Base-by-base conservation (phyloP, 2,329 filamentous ascomycete genomes). In the Rutstroemia sp. region DNA sequence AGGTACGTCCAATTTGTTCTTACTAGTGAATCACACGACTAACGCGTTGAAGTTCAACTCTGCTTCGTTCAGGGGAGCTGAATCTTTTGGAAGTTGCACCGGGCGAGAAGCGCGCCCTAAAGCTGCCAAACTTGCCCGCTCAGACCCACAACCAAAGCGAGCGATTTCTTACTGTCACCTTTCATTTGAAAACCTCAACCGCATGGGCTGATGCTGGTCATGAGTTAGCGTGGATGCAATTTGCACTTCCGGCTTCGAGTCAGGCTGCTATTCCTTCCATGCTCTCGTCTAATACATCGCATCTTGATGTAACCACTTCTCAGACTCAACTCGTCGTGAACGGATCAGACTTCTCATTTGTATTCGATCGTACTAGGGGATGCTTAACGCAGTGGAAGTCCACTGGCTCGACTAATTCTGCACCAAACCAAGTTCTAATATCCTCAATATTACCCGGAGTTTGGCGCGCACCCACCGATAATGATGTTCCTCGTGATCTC, bases 381-480 rank as follows among this genome's bases (percentile, higher is more conserved):
- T 65, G 69, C 45, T 61, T 79, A 19, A 75, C 69, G 49, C 64
- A 60, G 23, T 78, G 78, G 79, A 63, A 65, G 2, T 65, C 69
- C 17, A 65, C 69, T 42, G 34, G 37, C 25, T 9, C 39, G 14
- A 25, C 23, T 10, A 45, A 47, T 10, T 50, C 44, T 3, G 30
- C 39, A 27, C 38, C n/a, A 37, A 57, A 5, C 14, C 10, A 52
- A 30, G 27, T 21, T 57, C 34, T 21, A 10, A 42, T 48, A 9
- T 49, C 54, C 17, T 51, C 57, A n/a, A 46, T 57, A 16, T 46
- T 5, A 34, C 54, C 46, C 12, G 59, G 74, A 5, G 81, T 87
- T 69, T 87, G 82, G 77, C 80, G 84, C 4, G 80, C 84, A 0
- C 76, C 78, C 14, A 87, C 83, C 0, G 81, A 88, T 68, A 88